Evolutionary conservation across 306 rosid species (phyloP), one percentile per base, ranked within the genome.

Genomic region (Oemleria cerasiformis): DNA sequence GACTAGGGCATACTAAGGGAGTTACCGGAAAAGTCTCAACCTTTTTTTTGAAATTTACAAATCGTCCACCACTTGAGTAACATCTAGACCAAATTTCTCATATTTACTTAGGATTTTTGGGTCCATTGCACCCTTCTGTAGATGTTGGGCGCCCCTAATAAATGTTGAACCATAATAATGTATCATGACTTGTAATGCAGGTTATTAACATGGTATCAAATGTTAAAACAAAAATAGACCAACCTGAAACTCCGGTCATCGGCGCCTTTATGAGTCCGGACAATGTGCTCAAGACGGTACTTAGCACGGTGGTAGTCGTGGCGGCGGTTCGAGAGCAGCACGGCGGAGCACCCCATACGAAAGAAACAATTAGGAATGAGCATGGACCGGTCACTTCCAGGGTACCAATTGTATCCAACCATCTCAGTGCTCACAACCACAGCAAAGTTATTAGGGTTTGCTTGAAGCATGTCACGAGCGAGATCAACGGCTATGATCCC

Each of bases 281-380:
- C 97, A 54, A 95, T 75, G 39, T 95, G 96, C 9, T 95, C 99
- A 3, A 95, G 99, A 68, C 90, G 78, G 75, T 91, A 95, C 85
- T 95, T 95, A 8, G 92, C 92, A 0, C 85, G 90, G 57, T 25
- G 76, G 68, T 82, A 84, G 73, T 95, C 99, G 0, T 92, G 89
- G 38, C 97, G 90, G 57, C 97, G 97, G 45, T 95, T 95, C 12
- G 99, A 95, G 5, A 95, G 86, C 56, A 95, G 76, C 48, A 92
- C 51, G 34, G 99, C 99, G 30, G 99, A 95, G 75, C 97, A 89
- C 0, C 99, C 99, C 96, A 95, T 89, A n/a, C 99, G 96, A 48
- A 91, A 91, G 78, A 82, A 95, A 45, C 96, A 89, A 21, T 95
- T 95, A 0, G 99, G 96, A 67, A 95, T 78, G 3, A 95, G 89